phyloP scores from a whole-genome alignment of 306 rosid species.

The Malus sylvestris region DNA sequence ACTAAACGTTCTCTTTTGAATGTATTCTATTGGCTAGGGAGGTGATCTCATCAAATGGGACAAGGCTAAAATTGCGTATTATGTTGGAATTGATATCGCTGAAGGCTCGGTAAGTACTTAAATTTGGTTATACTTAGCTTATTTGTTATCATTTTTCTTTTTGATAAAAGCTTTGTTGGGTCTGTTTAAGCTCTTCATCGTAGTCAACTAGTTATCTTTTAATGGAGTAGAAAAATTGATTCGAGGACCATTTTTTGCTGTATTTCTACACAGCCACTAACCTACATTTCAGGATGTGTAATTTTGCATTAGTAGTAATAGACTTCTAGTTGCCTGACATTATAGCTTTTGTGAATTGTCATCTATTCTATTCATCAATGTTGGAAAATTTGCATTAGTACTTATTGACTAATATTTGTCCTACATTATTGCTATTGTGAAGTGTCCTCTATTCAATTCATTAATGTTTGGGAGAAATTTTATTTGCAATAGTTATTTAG shows the following conservation, averaged over 20 bases:
- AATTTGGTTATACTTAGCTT: not conserved
- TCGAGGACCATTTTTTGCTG: not conserved
- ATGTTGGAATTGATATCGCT: conserved; percentile 95
- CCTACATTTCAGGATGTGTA: not conserved
- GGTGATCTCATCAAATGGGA: conserved; percentile 99
- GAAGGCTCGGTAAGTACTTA: conserved; percentile 78
- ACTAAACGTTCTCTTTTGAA: not conserved
- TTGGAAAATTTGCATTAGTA: no score
- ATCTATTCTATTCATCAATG: not conserved
- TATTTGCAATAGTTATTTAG: not conserved
- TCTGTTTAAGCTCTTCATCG: not conserved
- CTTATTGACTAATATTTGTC: not conserved
- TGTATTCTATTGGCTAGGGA: conserved; percentile 49
- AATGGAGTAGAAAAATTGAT: not conserved
- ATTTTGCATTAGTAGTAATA: not conserved
- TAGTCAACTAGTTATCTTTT: not conserved
- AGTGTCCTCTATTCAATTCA: not conserved
- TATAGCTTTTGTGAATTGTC: not conserved
- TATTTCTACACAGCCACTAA: not conserved
- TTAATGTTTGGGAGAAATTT: not conserved
- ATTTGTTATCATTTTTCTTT: conserved; percentile 10
- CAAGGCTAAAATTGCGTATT: conserved; percentile 90
- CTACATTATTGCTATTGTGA: no score
- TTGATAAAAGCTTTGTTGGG: not conserved
- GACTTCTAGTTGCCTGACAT: not conserved